These are phyloP conservation scores for Teratosphaeria epicoccoides DNA, from an alignment of 2,329 filamentous ascomycete species.

Conservation along the genomic window DNA sequence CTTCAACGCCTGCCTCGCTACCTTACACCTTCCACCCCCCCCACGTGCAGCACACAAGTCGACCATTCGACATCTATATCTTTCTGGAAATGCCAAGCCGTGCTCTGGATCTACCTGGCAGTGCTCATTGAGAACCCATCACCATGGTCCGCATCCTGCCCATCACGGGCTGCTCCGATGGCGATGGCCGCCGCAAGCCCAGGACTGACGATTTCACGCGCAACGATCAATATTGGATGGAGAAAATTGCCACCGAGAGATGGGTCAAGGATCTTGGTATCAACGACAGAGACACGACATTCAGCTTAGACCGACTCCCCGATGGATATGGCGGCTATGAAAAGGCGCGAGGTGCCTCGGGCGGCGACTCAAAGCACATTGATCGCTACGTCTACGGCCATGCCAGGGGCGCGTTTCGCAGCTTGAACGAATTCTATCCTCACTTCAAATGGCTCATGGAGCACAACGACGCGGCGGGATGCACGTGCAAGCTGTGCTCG, in stretches of 20 bases:
- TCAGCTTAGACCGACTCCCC: conserved; percentile 44
- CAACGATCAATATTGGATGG: conserved; percentile 19
- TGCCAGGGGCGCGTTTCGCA: conserved; percentile 43
- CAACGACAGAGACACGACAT: conserved; percentile 19
- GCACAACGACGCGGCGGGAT: conserved; percentile 31
- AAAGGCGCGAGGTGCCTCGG: conserved; percentile 29
- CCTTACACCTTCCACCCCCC: too few relatives aligned
- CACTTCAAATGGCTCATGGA: conserved; percentile 50
- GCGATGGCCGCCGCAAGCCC: conserved; percentile 14
- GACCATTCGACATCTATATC: too few relatives aligned
- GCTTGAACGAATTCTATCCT: conserved; percentile 41
- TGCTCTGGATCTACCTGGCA: background rate
- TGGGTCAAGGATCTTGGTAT: conserved; percentile 17
- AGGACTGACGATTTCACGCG: conserved; percentile 8
- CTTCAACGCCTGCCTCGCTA: too few relatives aligned
- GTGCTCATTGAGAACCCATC: background rate
- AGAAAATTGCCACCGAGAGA: conserved; percentile 15
- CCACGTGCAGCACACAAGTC: too few relatives aligned
- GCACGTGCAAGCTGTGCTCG: conserved; percentile 41
- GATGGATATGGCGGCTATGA: conserved; percentile 44
- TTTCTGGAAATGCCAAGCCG: background rate
- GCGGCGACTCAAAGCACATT: conserved; percentile 24
- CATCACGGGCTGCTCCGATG: conserved; percentile 9
- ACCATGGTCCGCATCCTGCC: conserved; percentile 4
- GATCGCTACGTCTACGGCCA: conserved; percentile 51